Conservation (phyloP, 208 protist species). For the Wallacemonas collosoma region DNA sequence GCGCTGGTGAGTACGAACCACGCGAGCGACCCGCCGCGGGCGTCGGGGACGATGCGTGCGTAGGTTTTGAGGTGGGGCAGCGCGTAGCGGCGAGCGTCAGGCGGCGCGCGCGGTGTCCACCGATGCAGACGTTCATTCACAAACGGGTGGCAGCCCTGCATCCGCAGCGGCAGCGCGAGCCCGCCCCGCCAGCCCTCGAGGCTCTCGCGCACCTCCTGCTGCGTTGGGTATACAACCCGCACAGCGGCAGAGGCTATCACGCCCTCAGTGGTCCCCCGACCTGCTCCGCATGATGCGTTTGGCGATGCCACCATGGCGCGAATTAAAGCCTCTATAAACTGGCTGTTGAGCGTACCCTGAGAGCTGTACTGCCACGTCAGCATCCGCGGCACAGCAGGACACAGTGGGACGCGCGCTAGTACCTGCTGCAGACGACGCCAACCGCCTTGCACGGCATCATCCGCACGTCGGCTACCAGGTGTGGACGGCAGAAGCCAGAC, state of each 20-base stretch:
- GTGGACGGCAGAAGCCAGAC: conserved; percentile 72
- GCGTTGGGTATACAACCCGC: conserved; percentile 79
- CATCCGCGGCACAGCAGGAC: neutral
- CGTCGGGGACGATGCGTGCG: conserved; percentile 29
- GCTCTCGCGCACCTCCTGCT: conserved; percentile 67
- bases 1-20: conserved; percentile 86
- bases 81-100: conserved; percentile 18
- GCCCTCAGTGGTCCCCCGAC: too few relatives aligned
- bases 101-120: conserved; percentile 34
- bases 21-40: conserved; percentile 26
- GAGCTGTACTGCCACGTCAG: conserved; percentile 89
- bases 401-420: neutral
- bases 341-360: conserved; percentile 57
- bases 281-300: too few relatives aligned
- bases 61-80: conserved; percentile 91
- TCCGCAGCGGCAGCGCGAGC: conserved; percentile 60
- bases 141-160: conserved; percentile 57
- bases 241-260: conserved; percentile 22
- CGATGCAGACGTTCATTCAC: conserved; percentile 70
- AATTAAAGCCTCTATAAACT: conserved; percentile 52
- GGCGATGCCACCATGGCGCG: conserved; percentile 33
- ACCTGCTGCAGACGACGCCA: conserved; percentile 28
- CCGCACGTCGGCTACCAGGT: conserved; percentile 47
- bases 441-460: conserved; percentile 34
- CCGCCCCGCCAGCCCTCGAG: conserved; percentile 84